A percentile compares a stretch with the other conserved stretches of the same genome.
Evolutionary conservation across 164 flowering plant species (phyloP).

Genomic region (Amborella trichopoda): DNA sequence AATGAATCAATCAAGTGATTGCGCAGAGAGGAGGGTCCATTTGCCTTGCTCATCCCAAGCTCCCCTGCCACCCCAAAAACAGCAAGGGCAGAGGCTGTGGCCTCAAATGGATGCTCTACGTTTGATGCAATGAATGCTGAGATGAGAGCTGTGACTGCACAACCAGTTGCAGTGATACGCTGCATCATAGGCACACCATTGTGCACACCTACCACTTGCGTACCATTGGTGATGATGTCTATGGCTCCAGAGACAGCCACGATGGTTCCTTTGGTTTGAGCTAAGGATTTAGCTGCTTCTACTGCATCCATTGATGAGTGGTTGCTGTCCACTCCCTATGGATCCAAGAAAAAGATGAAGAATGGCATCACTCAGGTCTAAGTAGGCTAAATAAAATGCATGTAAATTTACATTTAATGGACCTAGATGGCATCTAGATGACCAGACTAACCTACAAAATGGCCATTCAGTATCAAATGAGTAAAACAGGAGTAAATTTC

Average conservation of each 20-base stretch:
- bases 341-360: neutral
- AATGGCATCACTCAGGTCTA: neutral
- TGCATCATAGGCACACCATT: constrained; percentile 90
- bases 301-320: constrained; percentile 69
- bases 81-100: constrained; percentile 73
- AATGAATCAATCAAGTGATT: constrained; percentile 79
- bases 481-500: too few relatives aligned
- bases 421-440: too few relatives aligned
- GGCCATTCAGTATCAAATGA: too few relatives aligned
- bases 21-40: constrained; percentile 85
- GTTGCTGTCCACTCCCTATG: constrained; percentile 70
- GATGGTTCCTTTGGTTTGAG: constrained; percentile 42
- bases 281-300: constrained; percentile 71
- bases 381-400: too few relatives aligned
- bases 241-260: constrained; percentile 89
- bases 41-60: constrained; percentile 62
- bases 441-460: too few relatives aligned
- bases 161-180: constrained; percentile 76
- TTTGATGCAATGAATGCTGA: constrained; percentile 77
- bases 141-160: constrained; percentile 84
- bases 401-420: too few relatives aligned
- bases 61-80: constrained; percentile 80
- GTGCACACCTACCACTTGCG: constrained; percentile 43
- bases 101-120: constrained; percentile 54
- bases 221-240: constrained; percentile 75